Evolutionary conservation across 768 basidiomycete species (phyloP).

Genomic region (Termitomyces titanicus): DNA sequence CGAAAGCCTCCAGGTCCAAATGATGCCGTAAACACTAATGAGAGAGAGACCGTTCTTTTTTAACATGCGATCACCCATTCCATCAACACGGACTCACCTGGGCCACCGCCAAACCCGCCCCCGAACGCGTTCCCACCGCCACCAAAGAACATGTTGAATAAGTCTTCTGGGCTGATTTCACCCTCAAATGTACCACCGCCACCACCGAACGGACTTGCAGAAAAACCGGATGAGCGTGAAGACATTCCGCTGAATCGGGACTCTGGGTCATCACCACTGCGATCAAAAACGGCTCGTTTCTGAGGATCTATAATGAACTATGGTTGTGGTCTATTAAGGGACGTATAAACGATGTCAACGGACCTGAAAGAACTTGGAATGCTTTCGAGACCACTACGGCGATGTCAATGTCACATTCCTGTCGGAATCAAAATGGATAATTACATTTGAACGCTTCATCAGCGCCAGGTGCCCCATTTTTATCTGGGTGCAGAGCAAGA

Average conservation of each 20-base stretch:
- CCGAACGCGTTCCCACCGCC: slow-evolving; percentile 56
- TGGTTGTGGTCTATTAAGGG: neutral
- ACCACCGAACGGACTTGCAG: slow-evolving; percentile 44
- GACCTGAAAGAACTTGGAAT: slow-evolving; percentile 89
- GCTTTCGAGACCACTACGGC: slow-evolving; percentile 92
- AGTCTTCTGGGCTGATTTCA: slow-evolving; percentile 91
- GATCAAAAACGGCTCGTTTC: slow-evolving; percentile 85
- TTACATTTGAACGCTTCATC: slow-evolving; percentile 97
- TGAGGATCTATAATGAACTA: slow-evolving; percentile 57
- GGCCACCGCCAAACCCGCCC: slow-evolving; percentile 51
- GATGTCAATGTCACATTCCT: slow-evolving; percentile 1
- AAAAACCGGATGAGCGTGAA: slow-evolving; percentile 49
- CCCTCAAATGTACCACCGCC: slow-evolving; percentile 57
- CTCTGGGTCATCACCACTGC: slow-evolving; percentile 85
- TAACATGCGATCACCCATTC: neutral
- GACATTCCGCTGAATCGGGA: slow-evolving; percentile 72
- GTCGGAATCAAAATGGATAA: slow-evolving; percentile 23
- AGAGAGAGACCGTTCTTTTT: neutral
- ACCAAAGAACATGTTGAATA: slow-evolving; percentile 99
- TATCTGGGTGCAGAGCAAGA: slow-evolving; percentile 86
- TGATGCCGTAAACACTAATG: slow-evolving; percentile 69
- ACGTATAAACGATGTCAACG: neutral
- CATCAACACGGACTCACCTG: slow-evolving; percentile 33
- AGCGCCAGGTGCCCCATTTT: slow-evolving; percentile 95
- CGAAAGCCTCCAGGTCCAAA: slow-evolving; percentile 87